Conservation (phyloP, 2,329 filamentous ascomycete species). For the Ophiocordyceps unilateralis region DNA sequence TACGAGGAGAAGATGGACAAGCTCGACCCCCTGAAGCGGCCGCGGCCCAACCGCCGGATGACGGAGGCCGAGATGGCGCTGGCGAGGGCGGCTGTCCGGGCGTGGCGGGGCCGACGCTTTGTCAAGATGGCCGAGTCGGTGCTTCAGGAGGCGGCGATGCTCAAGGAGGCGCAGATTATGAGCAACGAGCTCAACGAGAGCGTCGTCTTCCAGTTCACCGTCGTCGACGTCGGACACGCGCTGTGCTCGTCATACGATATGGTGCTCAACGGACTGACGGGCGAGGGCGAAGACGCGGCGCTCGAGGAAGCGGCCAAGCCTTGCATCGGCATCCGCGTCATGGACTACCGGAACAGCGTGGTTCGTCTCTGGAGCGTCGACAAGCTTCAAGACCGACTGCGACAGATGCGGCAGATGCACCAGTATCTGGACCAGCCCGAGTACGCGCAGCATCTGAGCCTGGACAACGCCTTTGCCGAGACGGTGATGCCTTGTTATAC, state of each 20-base stretch:
- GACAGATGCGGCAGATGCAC: constrained; percentile 90
- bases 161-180: constrained; percentile 97
- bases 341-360: constrained; percentile 75
- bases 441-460: constrained; percentile 79
- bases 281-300: constrained; percentile 67
- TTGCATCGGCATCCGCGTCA: constrained; percentile 75
- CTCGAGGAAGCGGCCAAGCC: constrained; percentile 74
- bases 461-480: constrained; percentile 88
- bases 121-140: constrained; percentile 89
- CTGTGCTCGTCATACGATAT: constrained; percentile 93
- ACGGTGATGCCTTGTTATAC: constrained; percentile 84
- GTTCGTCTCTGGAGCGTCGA: constrained; percentile 89
- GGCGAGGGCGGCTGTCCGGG: constrained; percentile 47
- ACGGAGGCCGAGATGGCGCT: constrained; percentile 55
- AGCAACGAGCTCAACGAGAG: constrained; percentile 89
- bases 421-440: constrained; percentile 93
- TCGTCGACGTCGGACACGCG: constrained; percentile 75
- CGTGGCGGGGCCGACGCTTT: constrained; percentile 74
- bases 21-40: constrained; percentile 46
- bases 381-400: constrained; percentile 74
- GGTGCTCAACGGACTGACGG: constrained; percentile 75
- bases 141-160: constrained; percentile 65
- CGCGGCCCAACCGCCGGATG: constrained; percentile 44
- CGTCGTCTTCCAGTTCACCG: constrained; percentile 86
- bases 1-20: constrained; percentile 75